Evolutionary conservation across 2,329 filamentous ascomycete species (phyloP).

Genomic region (Epichloe typhina): DNA sequence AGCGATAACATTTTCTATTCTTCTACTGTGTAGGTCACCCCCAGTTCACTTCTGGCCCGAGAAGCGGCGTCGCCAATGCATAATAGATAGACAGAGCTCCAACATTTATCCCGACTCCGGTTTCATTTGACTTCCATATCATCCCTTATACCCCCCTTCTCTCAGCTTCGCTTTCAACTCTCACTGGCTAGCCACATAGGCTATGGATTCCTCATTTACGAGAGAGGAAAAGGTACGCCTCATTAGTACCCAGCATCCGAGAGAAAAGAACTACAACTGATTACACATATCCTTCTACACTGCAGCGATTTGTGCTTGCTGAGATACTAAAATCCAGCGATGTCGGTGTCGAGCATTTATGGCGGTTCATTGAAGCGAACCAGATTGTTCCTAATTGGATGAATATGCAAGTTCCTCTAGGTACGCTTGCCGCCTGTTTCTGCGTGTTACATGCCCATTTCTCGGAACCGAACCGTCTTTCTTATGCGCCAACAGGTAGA

Average conservation of each 20-base stretch:
- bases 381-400: constrained; percentile 31
- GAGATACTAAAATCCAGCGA: constrained; percentile 45
- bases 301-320: constrained; percentile 41
- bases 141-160: background rate
- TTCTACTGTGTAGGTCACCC: constrained; percentile 2
- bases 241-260: background rate
- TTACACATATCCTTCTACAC: background rate
- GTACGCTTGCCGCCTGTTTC: constrained; percentile 18
- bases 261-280: background rate
- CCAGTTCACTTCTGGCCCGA: background rate
- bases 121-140: background rate
- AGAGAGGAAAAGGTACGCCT: constrained; percentile 8
- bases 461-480: background rate
- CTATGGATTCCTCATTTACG: constrained; percentile 6
- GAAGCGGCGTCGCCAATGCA: background rate
- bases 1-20: constrained; percentile 3
- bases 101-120: background rate
- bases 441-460: background rate
- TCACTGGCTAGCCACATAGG: background rate
- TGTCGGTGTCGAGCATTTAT: constrained; percentile 32
- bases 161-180: background rate
- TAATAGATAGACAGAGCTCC: background rate
- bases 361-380: constrained; percentile 32
- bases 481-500: constrained; percentile 22
- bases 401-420: constrained; percentile 33